Evolutionary conservation across 176 grass and related monocot species (phyloP).

Genomic region (Rhipidocladum racemiflorum): DNA sequence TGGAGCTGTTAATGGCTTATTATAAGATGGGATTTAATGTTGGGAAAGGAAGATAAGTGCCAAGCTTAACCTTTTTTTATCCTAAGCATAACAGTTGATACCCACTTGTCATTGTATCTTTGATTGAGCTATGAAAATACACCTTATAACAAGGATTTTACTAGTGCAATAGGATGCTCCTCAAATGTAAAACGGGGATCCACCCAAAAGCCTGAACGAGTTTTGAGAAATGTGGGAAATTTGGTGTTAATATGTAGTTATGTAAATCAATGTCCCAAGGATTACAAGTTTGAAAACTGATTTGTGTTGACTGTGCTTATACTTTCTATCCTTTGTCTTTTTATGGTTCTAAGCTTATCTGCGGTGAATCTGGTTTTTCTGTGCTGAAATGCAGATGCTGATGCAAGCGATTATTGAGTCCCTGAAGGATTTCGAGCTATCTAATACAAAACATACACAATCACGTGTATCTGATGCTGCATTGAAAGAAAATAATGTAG

Average conservation of each 20-base stretch:
- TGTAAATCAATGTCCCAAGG: neutral
- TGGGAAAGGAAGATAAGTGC: neutral
- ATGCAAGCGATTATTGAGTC: constrained; percentile 93
- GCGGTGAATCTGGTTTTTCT: neutral
- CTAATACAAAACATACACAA: constrained; percentile 45
- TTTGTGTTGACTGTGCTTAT: neutral
- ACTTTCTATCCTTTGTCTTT: constrained; percentile 2
- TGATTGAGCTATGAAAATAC: neutral
- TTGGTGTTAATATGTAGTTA: neutral
- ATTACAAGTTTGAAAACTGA: neutral
- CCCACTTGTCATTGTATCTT: neutral
- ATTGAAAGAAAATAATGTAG: constrained; percentile 29
- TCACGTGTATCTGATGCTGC: constrained; percentile 33
- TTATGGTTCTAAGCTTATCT: neutral
- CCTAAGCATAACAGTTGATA: neutral
- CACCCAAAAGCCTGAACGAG: neutral
- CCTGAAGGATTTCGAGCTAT: constrained; percentile 69
- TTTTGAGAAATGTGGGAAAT: neutral
- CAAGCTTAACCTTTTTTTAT: neutral
- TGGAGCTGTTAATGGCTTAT: neutral
- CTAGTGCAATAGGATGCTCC: neutral
- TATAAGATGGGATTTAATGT: neutral
- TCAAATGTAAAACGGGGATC: neutral
- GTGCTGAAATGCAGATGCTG: constrained; percentile 67
- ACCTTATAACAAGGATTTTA: neutral